phyloP scores from a whole-genome alignment of 164 flowering plant genomes.

The Taxillus chinensis region DNA sequence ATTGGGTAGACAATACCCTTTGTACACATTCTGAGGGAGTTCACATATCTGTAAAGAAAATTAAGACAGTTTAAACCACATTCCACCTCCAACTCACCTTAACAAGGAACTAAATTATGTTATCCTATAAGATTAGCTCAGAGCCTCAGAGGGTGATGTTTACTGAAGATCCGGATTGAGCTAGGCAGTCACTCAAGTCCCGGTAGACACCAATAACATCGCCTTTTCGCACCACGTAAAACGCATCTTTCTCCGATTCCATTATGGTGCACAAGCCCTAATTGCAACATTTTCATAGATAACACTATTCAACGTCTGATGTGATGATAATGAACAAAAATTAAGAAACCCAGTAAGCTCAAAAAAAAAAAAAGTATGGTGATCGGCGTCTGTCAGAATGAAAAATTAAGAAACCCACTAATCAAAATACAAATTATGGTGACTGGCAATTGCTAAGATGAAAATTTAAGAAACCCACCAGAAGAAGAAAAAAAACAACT shows the following conservation, averaged over 20 bases:
- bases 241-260: neutral
- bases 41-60: neutral
- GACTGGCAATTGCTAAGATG: no score
- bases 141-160: neutral
- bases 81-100: neutral
- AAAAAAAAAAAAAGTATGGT: no score
- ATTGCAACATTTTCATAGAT: no score
- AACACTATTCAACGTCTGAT: no score
- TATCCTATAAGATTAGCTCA: neutral
- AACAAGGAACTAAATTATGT: neutral
- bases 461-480: no score
- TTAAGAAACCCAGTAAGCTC: no score
- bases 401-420: no score
- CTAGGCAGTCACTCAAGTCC: neutral
- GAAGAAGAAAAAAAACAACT: no score
- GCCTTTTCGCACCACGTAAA: conserved; percentile 1
- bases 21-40: neutral
- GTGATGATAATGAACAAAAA: no score
- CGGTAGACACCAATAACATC: conserved; percentile 1
- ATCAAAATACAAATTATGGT: no score
- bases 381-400: no score
- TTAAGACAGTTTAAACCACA: neutral
- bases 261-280: neutral
- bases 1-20: neutral
- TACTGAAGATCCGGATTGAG: conserved; percentile 2